phyloP scores from a whole-genome alignment of 306 rosid species.

The Quercus dentata region DNA sequence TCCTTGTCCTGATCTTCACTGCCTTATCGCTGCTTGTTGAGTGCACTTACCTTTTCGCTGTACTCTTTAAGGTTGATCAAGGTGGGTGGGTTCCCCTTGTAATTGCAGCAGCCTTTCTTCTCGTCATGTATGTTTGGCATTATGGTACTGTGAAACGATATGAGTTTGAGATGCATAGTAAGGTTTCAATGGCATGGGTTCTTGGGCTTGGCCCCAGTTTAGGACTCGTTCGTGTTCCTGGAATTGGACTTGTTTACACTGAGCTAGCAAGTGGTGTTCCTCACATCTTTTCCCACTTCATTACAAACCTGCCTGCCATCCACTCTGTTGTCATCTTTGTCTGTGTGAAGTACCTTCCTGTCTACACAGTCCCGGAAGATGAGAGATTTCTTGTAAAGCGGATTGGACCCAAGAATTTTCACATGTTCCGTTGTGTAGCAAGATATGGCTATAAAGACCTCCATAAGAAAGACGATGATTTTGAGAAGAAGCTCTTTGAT shows the following conservation, averaged over 20 bases:
- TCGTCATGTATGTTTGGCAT: conserved; percentile 56
- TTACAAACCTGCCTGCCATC: conserved; percentile 59
- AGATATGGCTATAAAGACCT: conserved; percentile 60
- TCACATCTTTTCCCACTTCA: conserved; percentile 61
- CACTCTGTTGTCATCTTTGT: conserved; percentile 56
- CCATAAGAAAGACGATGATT: conserved; percentile 48
- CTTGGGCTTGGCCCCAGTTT: conserved; percentile 66
- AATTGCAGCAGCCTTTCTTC: conserved; percentile 42
- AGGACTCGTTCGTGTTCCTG: conserved; percentile 60
- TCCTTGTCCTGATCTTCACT: conserved; percentile 41
- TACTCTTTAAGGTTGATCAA: conserved; percentile 48
- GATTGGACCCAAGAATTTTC: conserved; percentile 50
- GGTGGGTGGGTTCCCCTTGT: conserved; percentile 63
- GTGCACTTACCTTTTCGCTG: conserved; percentile 50
- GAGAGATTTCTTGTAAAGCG: conserved; percentile 54
- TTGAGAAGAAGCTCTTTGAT: conserved; percentile 57
- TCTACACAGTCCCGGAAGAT: conserved; percentile 53
- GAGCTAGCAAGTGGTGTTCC: conserved; percentile 70
- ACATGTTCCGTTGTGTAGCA: conserved; percentile 61
- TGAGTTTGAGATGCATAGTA: conserved; percentile 51
- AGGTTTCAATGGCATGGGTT: conserved; percentile 64
- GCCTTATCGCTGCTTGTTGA: conserved; percentile 42
- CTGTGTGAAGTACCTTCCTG: conserved; percentile 61
- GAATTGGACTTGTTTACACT: conserved; percentile 59
- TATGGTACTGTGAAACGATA: conserved; percentile 51